These are phyloP conservation scores for Dendrobium huoshanense DNA, from an alignment of 106 monocot species.

Conservation along the genomic window DNA sequence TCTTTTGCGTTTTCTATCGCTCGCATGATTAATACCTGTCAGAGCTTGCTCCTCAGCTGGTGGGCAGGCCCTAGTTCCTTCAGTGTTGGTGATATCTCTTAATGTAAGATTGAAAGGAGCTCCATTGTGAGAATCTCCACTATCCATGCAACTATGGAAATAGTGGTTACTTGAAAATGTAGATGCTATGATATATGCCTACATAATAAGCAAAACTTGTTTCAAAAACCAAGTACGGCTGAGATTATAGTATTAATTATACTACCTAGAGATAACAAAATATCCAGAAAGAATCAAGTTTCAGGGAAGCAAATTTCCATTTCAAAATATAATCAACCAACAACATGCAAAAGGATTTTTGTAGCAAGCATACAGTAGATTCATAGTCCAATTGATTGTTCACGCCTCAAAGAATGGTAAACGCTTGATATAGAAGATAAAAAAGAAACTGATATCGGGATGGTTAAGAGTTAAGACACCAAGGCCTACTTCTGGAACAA, in stretches of 20 bases:
- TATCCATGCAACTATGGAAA: conserved; percentile 5
- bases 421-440: neutral
- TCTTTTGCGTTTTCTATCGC: neutral
- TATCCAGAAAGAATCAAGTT: neutral
- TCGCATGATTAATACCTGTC: neutral
- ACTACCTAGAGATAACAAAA: neutral
- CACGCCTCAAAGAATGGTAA: neutral
- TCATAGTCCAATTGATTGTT: neutral
- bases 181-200: neutral
- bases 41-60: neutral
- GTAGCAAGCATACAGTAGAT: neutral
- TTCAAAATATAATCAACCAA: neutral
- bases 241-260: neutral
- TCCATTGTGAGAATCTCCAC: neutral
- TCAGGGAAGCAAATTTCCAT: neutral
- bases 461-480: neutral
- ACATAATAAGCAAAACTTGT: neutral
- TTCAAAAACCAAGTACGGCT: neutral
- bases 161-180: neutral
- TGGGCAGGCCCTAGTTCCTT: neutral
- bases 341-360: no score
- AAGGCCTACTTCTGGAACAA: neutral
- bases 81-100: conserved; percentile 7
- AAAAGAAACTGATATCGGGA: neutral
- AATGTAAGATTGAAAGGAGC: neutral